Conservation (phyloP, 495 filamentous ascomycete species). For the Penicillium egyptiacum region DNA sequence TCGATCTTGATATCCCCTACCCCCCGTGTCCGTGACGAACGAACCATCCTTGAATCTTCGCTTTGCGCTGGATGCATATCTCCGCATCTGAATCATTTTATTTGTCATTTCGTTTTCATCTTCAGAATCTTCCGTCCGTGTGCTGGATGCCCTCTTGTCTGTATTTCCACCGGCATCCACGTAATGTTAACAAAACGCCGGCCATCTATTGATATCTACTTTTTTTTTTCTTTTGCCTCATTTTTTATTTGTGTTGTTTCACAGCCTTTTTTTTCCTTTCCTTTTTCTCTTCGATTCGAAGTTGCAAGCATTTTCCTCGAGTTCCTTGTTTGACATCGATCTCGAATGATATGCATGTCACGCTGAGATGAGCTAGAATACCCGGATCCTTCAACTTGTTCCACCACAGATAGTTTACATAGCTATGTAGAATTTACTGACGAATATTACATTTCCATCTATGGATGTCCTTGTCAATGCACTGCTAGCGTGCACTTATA, state of each 20-base stretch:
- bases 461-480: background rate
- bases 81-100: slow-evolving; percentile 10
- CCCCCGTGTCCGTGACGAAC: slow-evolving; percentile 29
- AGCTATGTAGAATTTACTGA: slow-evolving; percentile 11
- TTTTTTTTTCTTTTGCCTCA: background rate
- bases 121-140: background rate
- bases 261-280: background rate
- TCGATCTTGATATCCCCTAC: slow-evolving; percentile 14
- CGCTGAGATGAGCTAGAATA: slow-evolving; percentile 22
- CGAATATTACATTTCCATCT: background rate
- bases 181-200: slow-evolving; percentile 7
- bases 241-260: background rate
- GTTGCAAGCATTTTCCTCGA: slow-evolving; percentile 7
- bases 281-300: background rate
- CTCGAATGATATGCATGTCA: slow-evolving; percentile 13
- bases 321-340: slow-evolving; percentile 13
- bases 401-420: slow-evolving; percentile 8
- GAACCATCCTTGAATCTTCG: slow-evolving; percentile 7
- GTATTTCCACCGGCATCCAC: slow-evolving; percentile 8
- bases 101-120: slow-evolving; percentile 1
- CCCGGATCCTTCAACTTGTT: slow-evolving; percentile 16
- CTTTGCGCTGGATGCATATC: slow-evolving; percentile 7
- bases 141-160: slow-evolving; percentile 4
- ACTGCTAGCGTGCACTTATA: background rate
- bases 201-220: background rate